Percentiles rank a stretch among this genome's conserved stretches.
Conservation (phyloP, 345 rosid genomes). For the Eucalyptus tenuipes region DNA sequence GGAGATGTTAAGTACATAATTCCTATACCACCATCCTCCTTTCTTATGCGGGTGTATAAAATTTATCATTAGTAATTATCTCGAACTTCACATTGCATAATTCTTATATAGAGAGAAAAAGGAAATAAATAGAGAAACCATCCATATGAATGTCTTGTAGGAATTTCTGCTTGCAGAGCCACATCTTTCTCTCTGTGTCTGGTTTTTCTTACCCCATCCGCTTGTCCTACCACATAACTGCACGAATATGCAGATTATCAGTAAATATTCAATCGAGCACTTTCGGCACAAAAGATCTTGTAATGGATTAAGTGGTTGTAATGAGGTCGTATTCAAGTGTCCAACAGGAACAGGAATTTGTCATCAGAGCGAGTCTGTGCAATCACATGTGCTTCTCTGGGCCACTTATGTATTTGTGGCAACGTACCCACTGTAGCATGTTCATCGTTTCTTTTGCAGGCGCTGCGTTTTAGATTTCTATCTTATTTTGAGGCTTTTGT, state of each 20-base stretch:
- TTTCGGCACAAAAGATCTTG: background rate
- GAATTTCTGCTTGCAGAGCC: background rate
- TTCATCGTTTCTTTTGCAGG: background rate
- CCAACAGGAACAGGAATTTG: background rate
- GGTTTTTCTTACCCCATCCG: background rate
- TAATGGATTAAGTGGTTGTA: background rate
- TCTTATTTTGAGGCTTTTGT: background rate
- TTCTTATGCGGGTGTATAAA: background rate
- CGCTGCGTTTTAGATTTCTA: background rate
- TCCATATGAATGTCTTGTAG: background rate
- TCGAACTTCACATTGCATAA: background rate
- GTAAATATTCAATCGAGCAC: background rate
- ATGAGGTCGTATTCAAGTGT: background rate
- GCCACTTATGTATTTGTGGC: background rate
- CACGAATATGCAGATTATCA: background rate
- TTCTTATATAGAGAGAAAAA: background rate
- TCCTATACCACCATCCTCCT: background rate
- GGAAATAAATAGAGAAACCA: background rate
- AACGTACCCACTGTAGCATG: background rate
- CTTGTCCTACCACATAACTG: background rate
- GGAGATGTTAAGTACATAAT: background rate
- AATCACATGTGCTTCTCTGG: background rate
- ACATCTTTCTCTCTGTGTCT: background rate
- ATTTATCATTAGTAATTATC: background rate
- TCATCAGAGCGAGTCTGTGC: background rate